Evolutionary conservation across 305 asterid genomes (phyloP), one percentile per base, ranked within the genome.

Genomic region (Fraxinus xanthoxyloides): DNA sequence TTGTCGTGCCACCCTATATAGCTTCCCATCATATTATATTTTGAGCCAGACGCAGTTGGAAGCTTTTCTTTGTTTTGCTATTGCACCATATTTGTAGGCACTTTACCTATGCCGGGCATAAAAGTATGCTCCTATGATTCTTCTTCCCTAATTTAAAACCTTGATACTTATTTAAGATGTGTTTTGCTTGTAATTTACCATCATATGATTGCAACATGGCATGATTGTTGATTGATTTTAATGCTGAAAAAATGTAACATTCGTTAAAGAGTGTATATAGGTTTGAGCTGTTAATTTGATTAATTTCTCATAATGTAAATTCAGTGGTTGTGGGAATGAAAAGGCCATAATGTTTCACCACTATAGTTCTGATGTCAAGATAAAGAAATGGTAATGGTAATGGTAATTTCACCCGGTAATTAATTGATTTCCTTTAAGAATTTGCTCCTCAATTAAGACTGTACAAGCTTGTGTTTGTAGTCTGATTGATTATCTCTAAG

Each of bases 1-100:
- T 82, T 77, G 89, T 84, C 79, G 83, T 30, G 35, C 67, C 8
- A 40, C 32, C 74, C 75, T 36, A 1, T 13, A 31, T 17, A n/a
- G 75, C 75, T 69, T 28, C 40, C 3, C 75, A 12, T 67, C 7
- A 28, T 67, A 2, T 30, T 28, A 12, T 30, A 28, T 65, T 67
- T 67, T 30, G 36, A 63, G 4, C 38, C 15, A 30, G 21, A 67
- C 17, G 8, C 8, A 30, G 23, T 40, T 40, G 48, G 48, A 40
- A 40, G 75, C 75, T 69, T 31, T 69, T 69, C 75, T 15, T 69
- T 69, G 24, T 69, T 69, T 65, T 10, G 2, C 13, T 4, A 69
- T 31, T 69, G 23, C 40, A 15, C 34, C 38, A 69, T 69, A 31
- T 30, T 31, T 31, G 30, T 69, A 15, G 15, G 23, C 15, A 13